phyloP scores from a whole-genome alignment of 108 stramenopile genomes.

The Aureococcus anophagefferens region DNA sequence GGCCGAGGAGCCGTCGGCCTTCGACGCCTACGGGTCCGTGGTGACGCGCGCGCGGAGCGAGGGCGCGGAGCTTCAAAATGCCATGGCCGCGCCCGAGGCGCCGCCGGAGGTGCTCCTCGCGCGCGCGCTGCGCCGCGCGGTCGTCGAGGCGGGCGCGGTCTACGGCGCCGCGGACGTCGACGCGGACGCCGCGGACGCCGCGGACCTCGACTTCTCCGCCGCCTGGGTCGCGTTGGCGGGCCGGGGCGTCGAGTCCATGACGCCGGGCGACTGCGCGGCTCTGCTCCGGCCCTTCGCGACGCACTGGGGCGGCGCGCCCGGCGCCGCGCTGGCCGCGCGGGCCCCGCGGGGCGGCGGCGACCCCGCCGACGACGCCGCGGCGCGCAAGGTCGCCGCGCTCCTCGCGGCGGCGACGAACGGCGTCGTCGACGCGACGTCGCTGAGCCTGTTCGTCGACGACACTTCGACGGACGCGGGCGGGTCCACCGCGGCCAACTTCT shows the following conservation, averaged over 20 bases:
- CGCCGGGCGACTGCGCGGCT: background rate
- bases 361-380: background rate
- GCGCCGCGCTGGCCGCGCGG: background rate
- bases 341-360: no score
- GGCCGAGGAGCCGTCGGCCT: no score
- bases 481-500: no score
- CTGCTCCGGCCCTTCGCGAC: background rate
- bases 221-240: background rate
- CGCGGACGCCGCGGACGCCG: background rate
- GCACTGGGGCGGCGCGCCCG: background rate
- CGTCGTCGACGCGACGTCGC: background rate
- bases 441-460: background rate
- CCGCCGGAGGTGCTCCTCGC: background rate
- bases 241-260: background rate
- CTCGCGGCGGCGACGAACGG: background rate
- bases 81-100: no score
- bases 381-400: background rate
- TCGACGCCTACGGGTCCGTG: no score
- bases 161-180: background rate
- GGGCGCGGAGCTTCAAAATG: no score
- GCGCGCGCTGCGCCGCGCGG: background rate
- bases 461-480: background rate
- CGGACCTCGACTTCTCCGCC: background rate
- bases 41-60: no score
- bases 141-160: background rate